Evolutionary conservation across 2,329 filamentous ascomycete species (phyloP).

Genomic region (Fusarium keratoplasticum): DNA sequence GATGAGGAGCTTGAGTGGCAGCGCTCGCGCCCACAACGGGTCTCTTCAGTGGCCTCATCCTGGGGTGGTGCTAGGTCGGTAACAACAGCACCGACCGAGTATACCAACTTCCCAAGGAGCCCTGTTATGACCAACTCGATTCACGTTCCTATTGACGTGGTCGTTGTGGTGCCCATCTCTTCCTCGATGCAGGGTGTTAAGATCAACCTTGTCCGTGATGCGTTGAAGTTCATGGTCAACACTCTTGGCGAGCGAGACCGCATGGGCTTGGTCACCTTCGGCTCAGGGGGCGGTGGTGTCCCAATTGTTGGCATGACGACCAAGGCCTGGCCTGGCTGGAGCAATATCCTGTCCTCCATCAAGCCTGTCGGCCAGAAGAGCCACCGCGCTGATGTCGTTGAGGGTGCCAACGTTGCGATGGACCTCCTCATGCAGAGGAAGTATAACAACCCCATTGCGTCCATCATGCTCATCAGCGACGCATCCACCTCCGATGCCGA

Average conservation of each 20-base stretch:
- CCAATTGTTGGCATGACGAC: constrained; percentile 98
- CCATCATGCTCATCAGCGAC: constrained; percentile 96
- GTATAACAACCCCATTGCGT: constrained; percentile 93
- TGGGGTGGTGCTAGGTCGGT: constrained; percentile 86
- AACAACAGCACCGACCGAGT: constrained; percentile 91
- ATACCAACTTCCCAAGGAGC: constrained; percentile 75
- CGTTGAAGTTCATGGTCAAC: constrained; percentile 90
- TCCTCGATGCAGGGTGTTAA: constrained; percentile 99
- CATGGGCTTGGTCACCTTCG: constrained; percentile 97
- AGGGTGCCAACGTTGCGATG: constrained; percentile 98
- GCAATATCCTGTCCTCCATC: constrained; percentile 85
- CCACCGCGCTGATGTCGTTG: constrained; percentile 93
- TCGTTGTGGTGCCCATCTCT: constrained; percentile 96
- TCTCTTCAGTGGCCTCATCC: constrained; percentile 84
- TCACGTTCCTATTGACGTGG: constrained; percentile 93
- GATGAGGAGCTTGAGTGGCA: constrained; percentile 89
- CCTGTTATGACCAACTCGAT: constrained; percentile 62
- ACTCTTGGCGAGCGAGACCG: constrained; percentile 92
- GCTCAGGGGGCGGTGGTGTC: constrained; percentile 91
- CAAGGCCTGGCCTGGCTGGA: constrained; percentile 93
- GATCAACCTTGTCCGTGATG: constrained; percentile 92
- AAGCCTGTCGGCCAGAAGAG: constrained; percentile 97
- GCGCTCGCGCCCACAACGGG: constrained; percentile 72
- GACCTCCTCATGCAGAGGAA: constrained; percentile 98
- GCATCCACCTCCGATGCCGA: constrained; percentile 94